Evolutionary conservation across 345 rosid species (phyloP), one percentile per base, ranked within the genome.

Genomic region (Punica granatum): DNA sequence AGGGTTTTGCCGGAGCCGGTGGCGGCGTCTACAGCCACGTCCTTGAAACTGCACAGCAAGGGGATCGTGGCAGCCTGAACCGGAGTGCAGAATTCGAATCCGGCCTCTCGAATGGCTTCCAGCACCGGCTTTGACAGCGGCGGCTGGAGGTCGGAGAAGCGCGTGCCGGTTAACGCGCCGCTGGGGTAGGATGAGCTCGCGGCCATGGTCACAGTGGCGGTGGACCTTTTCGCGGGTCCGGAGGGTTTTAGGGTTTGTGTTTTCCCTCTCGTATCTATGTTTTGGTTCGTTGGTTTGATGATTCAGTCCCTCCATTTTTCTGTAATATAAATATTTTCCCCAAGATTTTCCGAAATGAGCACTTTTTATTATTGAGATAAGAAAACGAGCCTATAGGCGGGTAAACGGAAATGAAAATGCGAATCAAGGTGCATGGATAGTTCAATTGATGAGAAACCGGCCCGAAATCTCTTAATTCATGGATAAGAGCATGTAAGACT

Each of bases 1-100:
- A 93, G 85, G 71, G 96, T 90, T 84, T 93, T 93, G 0, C 97
- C 98, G 28, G 92, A 88, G 63, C 97, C 98, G 26, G 95, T 91
- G 73, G 95, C 91, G 43, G 97, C 97, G 72, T 90, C 97, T 72
- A 90, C 96, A 26, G 95, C 85, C 4, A 94, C 99, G 73, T 94
- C 98, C 77, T 91, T 91, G 82, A 76, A 84, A 76, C 79, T 67
- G 79, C 99, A 91, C 28, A 94, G 88, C 54, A 93, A 69, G 26
- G 97, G 98, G 51, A 92, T 89, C 4, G 97, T 84, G 26, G 90
- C 90, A 31, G 88, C 94, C 72, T 93, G 98, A 71, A 93, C 97
- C 11, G 97, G 97, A n/a, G 92, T 87, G 78, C 98, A 90, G 72
- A 80, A 86, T 19, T 88, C 79, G 76, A 94, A 94, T 31, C 88